A percentile compares a stretch with the other conserved stretches of the same genome.
Evolutionary conservation across 257 asterid species (phyloP).

Genomic region (Oldenlandia corymbosa): DNA sequence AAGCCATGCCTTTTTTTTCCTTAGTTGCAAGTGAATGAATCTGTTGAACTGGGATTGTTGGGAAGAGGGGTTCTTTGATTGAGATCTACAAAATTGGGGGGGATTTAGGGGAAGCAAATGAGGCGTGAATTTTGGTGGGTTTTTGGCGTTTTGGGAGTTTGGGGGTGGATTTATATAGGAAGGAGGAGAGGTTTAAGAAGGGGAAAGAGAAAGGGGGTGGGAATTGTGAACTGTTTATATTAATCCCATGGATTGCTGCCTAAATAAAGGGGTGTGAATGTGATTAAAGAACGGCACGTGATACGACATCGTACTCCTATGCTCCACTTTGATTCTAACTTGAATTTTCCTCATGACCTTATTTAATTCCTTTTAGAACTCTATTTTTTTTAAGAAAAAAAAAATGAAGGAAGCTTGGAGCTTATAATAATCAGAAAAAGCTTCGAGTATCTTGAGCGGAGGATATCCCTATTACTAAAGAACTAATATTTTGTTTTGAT

Average conservation of each 20-base stretch:
- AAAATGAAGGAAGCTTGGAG: too few species aligned
- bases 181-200: background rate
- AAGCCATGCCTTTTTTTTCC: constrained; percentile 24
- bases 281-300: background rate
- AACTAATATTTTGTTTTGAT: too few species aligned
- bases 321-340: too few species aligned
- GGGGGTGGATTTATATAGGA: constrained; percentile 1
- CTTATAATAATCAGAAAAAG: too few species aligned
- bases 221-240: background rate
- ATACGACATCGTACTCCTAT: background rate
- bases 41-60: background rate
- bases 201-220: background rate
- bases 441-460: too few species aligned
- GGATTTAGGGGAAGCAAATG: background rate
- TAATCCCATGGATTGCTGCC: background rate
- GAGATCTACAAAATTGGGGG: constrained; percentile 4
- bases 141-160: background rate
- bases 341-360: too few species aligned
- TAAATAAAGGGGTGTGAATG: background rate
- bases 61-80: background rate
- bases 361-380: too few species aligned
- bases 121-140: background rate
- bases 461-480: too few species aligned
- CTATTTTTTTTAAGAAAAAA: too few species aligned
- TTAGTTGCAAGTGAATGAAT: background rate